Base-by-base conservation (phyloP, 1,284 basidiomycete genomes). In the Cystobasidium pallidum region DNA sequence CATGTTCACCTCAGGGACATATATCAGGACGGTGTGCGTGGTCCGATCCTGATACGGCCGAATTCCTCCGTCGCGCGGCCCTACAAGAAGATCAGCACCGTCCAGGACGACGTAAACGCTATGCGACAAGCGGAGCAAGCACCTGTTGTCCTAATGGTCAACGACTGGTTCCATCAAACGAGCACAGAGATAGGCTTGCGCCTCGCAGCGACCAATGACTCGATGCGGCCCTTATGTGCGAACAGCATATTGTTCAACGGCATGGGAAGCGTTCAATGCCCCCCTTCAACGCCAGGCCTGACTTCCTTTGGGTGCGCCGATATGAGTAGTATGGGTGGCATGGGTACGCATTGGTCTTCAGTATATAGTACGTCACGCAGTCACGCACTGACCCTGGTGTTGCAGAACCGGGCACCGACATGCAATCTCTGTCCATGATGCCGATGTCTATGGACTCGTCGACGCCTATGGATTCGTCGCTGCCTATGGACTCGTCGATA, bases 241-340 rank as follows among this genome's bases (percentile, higher is more conserved):
- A 58, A 58, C 34, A 58, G 55, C 34, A 39, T 58, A 58, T 39
- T 32, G 34, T 58, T 58, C 34, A 58, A 58, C 34, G 55, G 55
- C 28, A 58, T 58, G 24, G 55, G 55, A 32, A 58, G 55, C 6
- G 55, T 58, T 39, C 55, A 58, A 30, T 58, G 55, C 55, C 55
- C 55, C 34, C 55, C 55, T 58, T 32, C 55, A 32, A 32, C 55
- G 34, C 34, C 55, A 58, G 55, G 34, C 55, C 17, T 32, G 55
- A 58, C 11, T n/a, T 58, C 55, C 30, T 58, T 58, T 39, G 55
- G 55, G 34, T 58, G 55, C 55, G 55, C 34, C 55, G 28, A 32
- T 32, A 58, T 58, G 55, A 58, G 28, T 32, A 58, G 55, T 32
- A 58, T 58, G 55, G 15, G 39, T 41, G 47, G 47, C 47, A 51